Evolutionary conservation across 1,284 basidiomycete genomes (phyloP).

Genomic region (Naganishia sp.): DNA sequence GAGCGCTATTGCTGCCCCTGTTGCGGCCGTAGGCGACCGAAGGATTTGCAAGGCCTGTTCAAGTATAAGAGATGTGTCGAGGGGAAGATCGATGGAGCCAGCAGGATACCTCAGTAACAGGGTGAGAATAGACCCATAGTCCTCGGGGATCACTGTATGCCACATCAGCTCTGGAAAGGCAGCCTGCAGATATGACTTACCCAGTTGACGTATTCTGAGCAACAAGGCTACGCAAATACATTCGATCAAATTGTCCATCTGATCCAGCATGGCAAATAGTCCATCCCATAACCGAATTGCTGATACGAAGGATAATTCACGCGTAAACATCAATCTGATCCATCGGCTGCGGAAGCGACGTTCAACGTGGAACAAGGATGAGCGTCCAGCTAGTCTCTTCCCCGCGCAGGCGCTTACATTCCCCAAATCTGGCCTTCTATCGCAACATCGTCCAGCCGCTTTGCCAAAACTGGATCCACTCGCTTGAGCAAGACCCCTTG

Average conservation of each 20-base stretch:
- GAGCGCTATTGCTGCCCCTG: slow-evolving; percentile 70
- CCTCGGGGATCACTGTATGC: slow-evolving; percentile 71
- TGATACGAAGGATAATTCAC: slow-evolving; percentile 72
- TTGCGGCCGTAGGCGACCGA: slow-evolving; percentile 68
- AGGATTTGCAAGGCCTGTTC: slow-evolving; percentile 78
- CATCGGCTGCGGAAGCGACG: slow-evolving; percentile 67
- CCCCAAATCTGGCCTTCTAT: slow-evolving; percentile 94
- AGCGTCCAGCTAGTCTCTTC: background rate
- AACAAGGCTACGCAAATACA: slow-evolving; percentile 91
- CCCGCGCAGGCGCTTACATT: slow-evolving; percentile 62
- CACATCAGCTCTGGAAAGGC: slow-evolving; percentile 17
- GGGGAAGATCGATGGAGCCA: slow-evolving; percentile 52
- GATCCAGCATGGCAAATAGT: slow-evolving; percentile 77
- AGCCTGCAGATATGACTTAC: slow-evolving; percentile 57
- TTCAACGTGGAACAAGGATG: slow-evolving; percentile 17
- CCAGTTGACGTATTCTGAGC: slow-evolving; percentile 79
- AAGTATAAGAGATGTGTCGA: slow-evolving; percentile 64
- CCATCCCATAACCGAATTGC: slow-evolving; percentile 87
- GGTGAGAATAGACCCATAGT: slow-evolving; percentile 81
- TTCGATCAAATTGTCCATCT: slow-evolving; percentile 61
- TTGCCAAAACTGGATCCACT: slow-evolving; percentile 80
- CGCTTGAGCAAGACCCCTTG: slow-evolving; percentile 70
- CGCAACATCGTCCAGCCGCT: slow-evolving; percentile 69
- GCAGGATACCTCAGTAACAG: slow-evolving; percentile 77
- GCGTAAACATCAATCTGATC: slow-evolving; percentile 83